Conservation (phyloP, 441 rosid species). For the Rhodomyrtus psidioides region DNA sequence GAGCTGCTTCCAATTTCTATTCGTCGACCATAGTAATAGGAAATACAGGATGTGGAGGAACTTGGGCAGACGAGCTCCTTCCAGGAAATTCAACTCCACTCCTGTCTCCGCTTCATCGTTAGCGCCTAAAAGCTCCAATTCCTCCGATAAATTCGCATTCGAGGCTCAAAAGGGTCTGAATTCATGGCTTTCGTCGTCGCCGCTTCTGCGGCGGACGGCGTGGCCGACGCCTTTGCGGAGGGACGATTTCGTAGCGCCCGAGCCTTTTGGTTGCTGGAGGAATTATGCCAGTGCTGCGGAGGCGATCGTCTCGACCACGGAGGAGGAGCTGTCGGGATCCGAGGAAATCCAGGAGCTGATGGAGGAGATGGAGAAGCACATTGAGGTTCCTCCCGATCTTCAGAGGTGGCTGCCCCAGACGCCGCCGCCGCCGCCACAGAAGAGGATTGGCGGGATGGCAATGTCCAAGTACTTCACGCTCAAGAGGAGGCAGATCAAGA, state of each 20-base stretch:
- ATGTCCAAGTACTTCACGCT: constrained; percentile 36
- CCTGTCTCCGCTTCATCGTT: not conserved
- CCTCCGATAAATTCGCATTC: constrained; percentile 5
- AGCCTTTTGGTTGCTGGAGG: constrained; percentile 4
- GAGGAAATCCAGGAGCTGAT: constrained; percentile 57
- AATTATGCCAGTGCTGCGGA: constrained; percentile 51
- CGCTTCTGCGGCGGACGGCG: constrained; percentile 11
- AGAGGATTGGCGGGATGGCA: constrained; percentile 50
- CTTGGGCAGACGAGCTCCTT: constrained; percentile 38
- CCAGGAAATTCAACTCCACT: constrained; percentile 27
- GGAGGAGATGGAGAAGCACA: constrained; percentile 30
- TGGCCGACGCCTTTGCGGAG: not conserved
- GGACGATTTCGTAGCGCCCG: constrained; percentile 5
- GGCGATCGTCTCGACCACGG: constrained; percentile 32
- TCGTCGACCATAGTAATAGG: not conserved
- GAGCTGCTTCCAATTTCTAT: not conserved
- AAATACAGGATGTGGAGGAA: constrained; percentile 58
- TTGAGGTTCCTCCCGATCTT: constrained; percentile 12
- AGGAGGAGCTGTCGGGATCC: constrained; percentile 66
- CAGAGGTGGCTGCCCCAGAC: constrained; percentile 7
- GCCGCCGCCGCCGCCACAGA: constrained; percentile 17
- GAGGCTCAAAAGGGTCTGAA: constrained; percentile 2
- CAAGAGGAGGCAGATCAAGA: constrained; percentile 58
- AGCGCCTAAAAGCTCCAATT: not conserved
- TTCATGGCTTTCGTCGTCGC: constrained; percentile 1